Evolutionary conservation across 306 rosid genomes (phyloP).

Genomic region (Hippophae tibetana): DNA sequence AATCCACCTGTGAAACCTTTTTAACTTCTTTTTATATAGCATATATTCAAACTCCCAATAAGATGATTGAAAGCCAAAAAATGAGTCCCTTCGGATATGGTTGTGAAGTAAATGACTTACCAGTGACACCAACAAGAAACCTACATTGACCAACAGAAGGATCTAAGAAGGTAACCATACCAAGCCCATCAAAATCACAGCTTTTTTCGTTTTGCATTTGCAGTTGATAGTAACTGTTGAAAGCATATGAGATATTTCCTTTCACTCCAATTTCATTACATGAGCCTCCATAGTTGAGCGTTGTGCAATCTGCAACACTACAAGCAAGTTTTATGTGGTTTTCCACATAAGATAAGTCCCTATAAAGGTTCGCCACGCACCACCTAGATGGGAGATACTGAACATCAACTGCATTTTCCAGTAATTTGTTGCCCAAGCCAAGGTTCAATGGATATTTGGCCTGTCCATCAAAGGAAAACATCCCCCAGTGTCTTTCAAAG

Average conservation of each 20-base stretch:
- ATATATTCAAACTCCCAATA: slow-evolving; percentile 30
- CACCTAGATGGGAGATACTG: slow-evolving; percentile 84
- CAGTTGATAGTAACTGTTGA: slow-evolving; percentile 91
- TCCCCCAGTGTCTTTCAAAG: slow-evolving; percentile 98
- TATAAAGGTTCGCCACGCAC: slow-evolving; percentile 75
- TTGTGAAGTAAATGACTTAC: slow-evolving; percentile 38
- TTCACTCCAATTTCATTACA: slow-evolving; percentile 77
- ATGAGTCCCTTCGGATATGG: slow-evolving; percentile 20
- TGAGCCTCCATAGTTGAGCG: slow-evolving; percentile 77
- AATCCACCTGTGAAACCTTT: slow-evolving; percentile 40
- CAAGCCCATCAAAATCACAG: slow-evolving; percentile 87
- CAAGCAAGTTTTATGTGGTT: slow-evolving; percentile 75
- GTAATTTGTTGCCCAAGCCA: slow-evolving; percentile 50
- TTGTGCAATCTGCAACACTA: slow-evolving; percentile 85
- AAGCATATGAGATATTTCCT: slow-evolving; percentile 89
- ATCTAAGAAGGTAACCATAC: slow-evolving; percentile 66
- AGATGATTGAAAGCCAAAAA: slow-evolving; percentile 24
- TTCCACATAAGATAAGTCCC: slow-evolving; percentile 44
- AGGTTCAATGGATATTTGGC: slow-evolving; percentile 77
- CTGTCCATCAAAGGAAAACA: slow-evolving; percentile 85
- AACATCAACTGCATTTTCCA: slow-evolving; percentile 69
- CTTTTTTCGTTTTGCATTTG: slow-evolving; percentile 66
- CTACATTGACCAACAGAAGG: slow-evolving; percentile 82
- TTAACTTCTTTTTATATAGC: slow-evolving; percentile 22
- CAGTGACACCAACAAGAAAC: slow-evolving; percentile 75